phyloP scores from a whole-genome alignment of 495 filamentous ascomycete genomes.

The Hyphodiscus hymeniophilus region DNA sequence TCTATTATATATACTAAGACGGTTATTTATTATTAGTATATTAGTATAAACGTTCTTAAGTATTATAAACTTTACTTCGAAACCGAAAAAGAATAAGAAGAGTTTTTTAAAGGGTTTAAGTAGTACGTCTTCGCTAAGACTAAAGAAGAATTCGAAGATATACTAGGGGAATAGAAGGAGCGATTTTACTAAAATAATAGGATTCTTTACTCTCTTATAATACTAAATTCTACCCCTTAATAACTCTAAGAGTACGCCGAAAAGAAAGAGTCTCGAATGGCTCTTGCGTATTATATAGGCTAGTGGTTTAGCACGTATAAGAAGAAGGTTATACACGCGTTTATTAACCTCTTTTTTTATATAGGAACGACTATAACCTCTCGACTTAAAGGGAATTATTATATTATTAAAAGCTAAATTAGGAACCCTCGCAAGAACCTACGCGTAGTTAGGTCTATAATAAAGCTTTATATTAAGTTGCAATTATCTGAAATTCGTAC shows the following conservation, averaged over 20 bases:
- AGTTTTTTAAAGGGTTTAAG: not conserved
- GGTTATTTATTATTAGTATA: not conserved
- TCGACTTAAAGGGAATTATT: not conserved
- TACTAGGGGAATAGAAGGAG: not conserved
- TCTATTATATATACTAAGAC: not conserved
- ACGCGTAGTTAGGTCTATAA: not conserved
- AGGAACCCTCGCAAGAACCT: not conserved
- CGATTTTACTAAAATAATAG: not conserved
- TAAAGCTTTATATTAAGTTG: too few species aligned
- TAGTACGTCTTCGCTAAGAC: not conserved
- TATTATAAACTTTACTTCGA: not conserved
- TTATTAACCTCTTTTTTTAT: not conserved
- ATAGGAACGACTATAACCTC: not conserved
- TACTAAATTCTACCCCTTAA: not conserved
- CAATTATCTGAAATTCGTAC: not conserved
- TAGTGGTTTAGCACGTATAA: not conserved
- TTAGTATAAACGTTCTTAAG: not conserved
- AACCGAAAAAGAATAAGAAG: not conserved
- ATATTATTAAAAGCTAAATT: not conserved
- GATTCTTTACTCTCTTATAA: too few species aligned
- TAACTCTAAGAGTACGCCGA: not conserved
- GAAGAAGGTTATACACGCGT: not conserved
- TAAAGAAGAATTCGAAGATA: not conserved
- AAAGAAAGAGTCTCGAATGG: not conserved
- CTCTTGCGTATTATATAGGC: not conserved